These are phyloP conservation scores for Malus orientalis DNA, from an alignment of 306 rosid species.

Conservation along the genomic window DNA sequence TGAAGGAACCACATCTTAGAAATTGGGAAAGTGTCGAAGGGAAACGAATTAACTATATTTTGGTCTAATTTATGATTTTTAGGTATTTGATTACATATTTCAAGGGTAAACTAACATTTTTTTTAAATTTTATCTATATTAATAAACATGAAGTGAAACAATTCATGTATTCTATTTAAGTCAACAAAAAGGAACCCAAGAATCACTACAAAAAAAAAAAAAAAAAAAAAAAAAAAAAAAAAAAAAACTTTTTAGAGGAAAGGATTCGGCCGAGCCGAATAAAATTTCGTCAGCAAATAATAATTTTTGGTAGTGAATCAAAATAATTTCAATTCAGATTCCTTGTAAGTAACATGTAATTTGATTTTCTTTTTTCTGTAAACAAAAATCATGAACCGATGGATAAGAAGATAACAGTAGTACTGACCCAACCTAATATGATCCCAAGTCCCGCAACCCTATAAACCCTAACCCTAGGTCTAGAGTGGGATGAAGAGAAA, in stretches of 20 bases:
- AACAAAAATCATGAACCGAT: neutral
- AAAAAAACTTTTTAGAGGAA: no score
- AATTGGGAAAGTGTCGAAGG: neutral
- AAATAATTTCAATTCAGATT: neutral
- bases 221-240: no score
- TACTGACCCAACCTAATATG: neutral
- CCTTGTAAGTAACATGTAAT: neutral
- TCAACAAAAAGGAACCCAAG: neutral
- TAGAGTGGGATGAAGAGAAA: neutral
- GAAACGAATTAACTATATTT: neutral
- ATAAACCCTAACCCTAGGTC: neutral
- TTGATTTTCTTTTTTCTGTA: neutral
- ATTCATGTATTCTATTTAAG: neutral
- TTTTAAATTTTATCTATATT: no score
- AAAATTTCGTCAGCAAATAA: no score
- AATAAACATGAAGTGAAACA: neutral
- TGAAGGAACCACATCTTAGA: neutral
- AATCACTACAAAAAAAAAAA: no score
- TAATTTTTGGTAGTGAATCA: neutral
- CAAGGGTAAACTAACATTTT: neutral
- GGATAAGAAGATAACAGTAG: neutral
- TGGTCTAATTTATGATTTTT: neutral
- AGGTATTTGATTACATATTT: neutral
- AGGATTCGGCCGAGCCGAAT: no score
- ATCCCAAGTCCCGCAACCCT: conserved; percentile 8